Evolutionary conservation across 352 stramenopile species (phyloP).

Genomic region (Phytophthora colocasiae): DNA sequence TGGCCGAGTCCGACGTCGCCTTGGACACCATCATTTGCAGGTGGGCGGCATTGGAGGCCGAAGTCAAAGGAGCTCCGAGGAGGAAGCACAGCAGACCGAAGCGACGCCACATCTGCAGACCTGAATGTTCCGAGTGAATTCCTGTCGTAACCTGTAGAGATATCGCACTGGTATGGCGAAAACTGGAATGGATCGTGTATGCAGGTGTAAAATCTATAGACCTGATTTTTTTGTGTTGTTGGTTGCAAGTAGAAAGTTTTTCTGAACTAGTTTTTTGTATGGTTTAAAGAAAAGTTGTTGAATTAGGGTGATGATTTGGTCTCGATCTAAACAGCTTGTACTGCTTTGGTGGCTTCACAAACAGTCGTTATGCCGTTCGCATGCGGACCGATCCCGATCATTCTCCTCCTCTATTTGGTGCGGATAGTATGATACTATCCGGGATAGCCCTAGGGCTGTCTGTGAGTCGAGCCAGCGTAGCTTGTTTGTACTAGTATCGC

Average conservation of each 20-base stretch:
- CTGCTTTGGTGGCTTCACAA: background rate
- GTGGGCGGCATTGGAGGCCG: slow-evolving; percentile 4
- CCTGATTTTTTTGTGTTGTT: slow-evolving; percentile 24
- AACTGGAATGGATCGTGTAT: slow-evolving; percentile 13
- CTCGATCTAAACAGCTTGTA: background rate
- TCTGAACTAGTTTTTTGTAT: background rate
- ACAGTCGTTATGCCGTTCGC: slow-evolving; percentile 1
- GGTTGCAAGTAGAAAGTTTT: background rate
- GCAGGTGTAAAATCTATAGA: slow-evolving; percentile 19
- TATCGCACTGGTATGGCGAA: slow-evolving; percentile 16
- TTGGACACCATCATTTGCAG: slow-evolving; percentile 26
- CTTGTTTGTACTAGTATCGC: background rate
- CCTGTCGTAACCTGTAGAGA: background rate
- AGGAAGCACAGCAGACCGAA: slow-evolving; percentile 9
- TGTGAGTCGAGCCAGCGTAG: slow-evolving; percentile 8
- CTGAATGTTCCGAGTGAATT: background rate
- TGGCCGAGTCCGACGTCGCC: slow-evolving; percentile 7
- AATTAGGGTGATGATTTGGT: background rate
- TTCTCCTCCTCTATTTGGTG: slow-evolving; percentile 16
- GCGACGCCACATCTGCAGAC: slow-evolving; percentile 9
- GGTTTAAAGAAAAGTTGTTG: background rate
- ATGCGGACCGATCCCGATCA: slow-evolving; percentile 20
- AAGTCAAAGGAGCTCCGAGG: slow-evolving; percentile 4
- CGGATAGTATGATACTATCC: no score
- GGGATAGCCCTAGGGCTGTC: background rate